Percentiles rank a stretch among this genome's conserved stretches.
Evolutionary conservation across 108 stramenopile genomes (phyloP).

Genomic region (Skeletonema menzelii): DNA sequence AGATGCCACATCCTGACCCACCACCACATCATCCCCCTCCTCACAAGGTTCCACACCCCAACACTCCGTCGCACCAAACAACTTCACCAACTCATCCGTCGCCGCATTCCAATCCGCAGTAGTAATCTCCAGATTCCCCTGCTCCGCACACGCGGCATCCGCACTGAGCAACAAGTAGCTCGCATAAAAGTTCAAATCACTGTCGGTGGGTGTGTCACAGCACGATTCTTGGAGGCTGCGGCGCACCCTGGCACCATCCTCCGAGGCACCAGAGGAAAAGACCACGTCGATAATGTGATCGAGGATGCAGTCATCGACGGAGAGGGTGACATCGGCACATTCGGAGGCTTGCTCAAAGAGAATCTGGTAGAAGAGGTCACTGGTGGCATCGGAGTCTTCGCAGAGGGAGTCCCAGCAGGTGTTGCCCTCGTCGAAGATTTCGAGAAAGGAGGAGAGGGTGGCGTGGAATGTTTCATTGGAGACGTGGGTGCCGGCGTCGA

Average conservation of each 20-base stretch:
- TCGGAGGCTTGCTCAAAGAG: conserved; percentile 26
- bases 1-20: neutral
- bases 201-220: neutral
- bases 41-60: conserved; percentile 21
- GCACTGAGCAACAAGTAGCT: neutral
- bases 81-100: conserved; percentile 1
- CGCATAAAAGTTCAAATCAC: conserved; percentile 3
- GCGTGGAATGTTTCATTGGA: conserved; percentile 19
- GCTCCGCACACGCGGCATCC: conserved; percentile 1
- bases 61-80: conserved; percentile 17
- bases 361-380: conserved; percentile 20
- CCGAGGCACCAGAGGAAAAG: neutral
- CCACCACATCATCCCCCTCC: conserved; percentile 7
- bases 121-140: neutral
- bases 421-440: conserved; percentile 11
- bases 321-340: conserved; percentile 29
- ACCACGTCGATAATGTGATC: conserved; percentile 4
- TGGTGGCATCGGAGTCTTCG: conserved; percentile 6
- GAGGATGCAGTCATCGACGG: conserved; percentile 28
- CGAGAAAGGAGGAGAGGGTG: conserved; percentile 9
- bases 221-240: conserved; percentile 6
- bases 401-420: conserved; percentile 38
- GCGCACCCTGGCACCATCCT: neutral
- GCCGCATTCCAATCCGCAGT: neutral
- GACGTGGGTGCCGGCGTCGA: conserved; percentile 4